These are phyloP conservation scores for Penicillium sp. DNA, from an alignment of 2,329 filamentous ascomycete genomes.

Conservation along the genomic window DNA sequence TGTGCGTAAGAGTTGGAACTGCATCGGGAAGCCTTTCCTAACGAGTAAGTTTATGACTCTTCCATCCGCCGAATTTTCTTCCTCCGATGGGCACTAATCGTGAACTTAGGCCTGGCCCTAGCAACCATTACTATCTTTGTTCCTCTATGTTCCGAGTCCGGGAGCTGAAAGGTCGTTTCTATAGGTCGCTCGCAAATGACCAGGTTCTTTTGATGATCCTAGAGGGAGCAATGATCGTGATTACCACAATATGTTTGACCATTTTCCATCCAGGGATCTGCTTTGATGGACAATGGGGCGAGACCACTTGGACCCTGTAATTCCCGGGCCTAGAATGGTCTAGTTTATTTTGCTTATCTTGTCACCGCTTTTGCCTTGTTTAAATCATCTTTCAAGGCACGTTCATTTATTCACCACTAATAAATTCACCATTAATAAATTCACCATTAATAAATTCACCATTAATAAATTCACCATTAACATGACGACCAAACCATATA, in stretches of 20 bases:
- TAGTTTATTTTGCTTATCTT: too few relatives aligned
- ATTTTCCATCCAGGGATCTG: conserved; percentile 45
- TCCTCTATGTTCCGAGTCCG: conserved; percentile 51
- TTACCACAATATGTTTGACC: conserved; percentile 48
- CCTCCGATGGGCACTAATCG: background rate
- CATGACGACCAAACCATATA: too few relatives aligned
- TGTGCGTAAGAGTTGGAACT: background rate
- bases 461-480: too few relatives aligned
- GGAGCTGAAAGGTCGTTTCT: conserved; percentile 50
- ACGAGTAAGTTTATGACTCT: background rate
- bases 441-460: too few relatives aligned
- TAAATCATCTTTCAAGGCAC: too few relatives aligned
- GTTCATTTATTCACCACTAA: too few relatives aligned
- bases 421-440: too few relatives aligned
- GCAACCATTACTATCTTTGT: conserved; percentile 48
- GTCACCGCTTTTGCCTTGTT: too few relatives aligned
- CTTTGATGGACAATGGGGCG: background rate
- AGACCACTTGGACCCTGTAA: background rate
- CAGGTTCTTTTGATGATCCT: conserved; percentile 53
- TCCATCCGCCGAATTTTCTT: background rate
- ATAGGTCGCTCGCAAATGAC: conserved; percentile 48
- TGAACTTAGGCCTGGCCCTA: conserved; percentile 29
- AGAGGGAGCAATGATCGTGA: conserved; percentile 55
- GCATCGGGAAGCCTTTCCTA: background rate
- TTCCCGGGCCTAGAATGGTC: too few relatives aligned